Evolutionary conservation across 78 protist species (phyloP).

Genomic region (Monocercomonoides exilis): DNA sequence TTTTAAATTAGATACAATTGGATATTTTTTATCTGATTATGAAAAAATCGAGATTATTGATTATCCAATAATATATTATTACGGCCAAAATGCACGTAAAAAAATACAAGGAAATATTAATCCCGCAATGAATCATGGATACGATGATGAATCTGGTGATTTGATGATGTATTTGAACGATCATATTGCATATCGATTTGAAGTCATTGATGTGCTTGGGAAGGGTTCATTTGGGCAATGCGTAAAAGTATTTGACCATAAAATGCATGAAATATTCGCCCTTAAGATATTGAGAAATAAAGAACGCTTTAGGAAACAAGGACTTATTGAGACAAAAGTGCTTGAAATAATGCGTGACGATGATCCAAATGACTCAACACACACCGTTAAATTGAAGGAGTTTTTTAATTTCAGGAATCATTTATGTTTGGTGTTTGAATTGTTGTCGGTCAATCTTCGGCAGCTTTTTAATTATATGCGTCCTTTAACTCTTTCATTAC

Average conservation of each 20-base stretch:
- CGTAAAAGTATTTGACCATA: neutral
- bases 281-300: conserved; percentile 11
- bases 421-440: conserved; percentile 5
- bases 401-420: neutral
- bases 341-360: neutral
- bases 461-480: neutral
- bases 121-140: too few species aligned
- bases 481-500: neutral
- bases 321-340: neutral
- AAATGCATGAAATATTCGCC: neutral
- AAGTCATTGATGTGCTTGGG: neutral
- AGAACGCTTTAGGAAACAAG: neutral
- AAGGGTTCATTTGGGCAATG: conserved; percentile 10
- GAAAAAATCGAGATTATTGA: too few species aligned
- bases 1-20: too few species aligned
- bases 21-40: too few species aligned
- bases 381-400: neutral
- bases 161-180: neutral
- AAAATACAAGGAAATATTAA: too few species aligned
- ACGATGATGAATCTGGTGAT: neutral
- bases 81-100: too few species aligned
- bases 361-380: neutral
- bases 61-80: too few species aligned
- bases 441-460: neutral
- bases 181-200: neutral